Conservation (phyloP, 2,329 filamentous ascomycete genomes). For the Nothomitra cinnamomea region DNA sequence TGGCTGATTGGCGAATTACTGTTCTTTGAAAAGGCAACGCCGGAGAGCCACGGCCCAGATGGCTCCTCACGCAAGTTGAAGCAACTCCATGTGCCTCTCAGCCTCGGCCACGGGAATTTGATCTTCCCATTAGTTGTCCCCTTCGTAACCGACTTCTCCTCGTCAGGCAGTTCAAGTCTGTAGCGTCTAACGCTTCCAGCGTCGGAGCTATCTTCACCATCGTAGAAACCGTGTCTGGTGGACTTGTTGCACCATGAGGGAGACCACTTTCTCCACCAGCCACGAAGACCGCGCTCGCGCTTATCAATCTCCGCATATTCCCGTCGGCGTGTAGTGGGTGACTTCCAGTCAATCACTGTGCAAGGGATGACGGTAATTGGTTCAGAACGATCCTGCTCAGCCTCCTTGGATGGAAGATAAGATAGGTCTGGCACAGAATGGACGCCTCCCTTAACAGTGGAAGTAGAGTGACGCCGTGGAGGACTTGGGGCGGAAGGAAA, state of each 20-base stretch:
- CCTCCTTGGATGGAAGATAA: background rate
- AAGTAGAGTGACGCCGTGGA: background rate
- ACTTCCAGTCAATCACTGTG: conserved; percentile 5
- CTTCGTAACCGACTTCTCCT: background rate
- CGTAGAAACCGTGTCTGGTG: background rate
- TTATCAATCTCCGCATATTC: conserved; percentile 4
- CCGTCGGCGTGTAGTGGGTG: conserved; percentile 2
- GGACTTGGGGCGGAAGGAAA: background rate
- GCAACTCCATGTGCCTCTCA: background rate
- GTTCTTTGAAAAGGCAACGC: background rate
- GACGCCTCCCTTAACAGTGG: background rate
- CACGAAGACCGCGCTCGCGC: background rate
- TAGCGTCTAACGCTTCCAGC: background rate
- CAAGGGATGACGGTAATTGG: background rate
- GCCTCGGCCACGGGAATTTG: background rate
- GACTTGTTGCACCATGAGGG: conserved; percentile 1
- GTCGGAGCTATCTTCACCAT: background rate
- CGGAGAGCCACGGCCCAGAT: background rate
- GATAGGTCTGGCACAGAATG: background rate
- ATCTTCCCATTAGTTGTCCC: background rate
- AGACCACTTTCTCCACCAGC: conserved; percentile 2
- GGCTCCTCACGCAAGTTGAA: background rate
- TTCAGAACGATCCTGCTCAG: background rate
- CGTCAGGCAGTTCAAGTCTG: conserved; percentile 3
- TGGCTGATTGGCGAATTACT: background rate